Conservation (phyloP, 306 rosid species). For the Prunus dulcis region DNA sequence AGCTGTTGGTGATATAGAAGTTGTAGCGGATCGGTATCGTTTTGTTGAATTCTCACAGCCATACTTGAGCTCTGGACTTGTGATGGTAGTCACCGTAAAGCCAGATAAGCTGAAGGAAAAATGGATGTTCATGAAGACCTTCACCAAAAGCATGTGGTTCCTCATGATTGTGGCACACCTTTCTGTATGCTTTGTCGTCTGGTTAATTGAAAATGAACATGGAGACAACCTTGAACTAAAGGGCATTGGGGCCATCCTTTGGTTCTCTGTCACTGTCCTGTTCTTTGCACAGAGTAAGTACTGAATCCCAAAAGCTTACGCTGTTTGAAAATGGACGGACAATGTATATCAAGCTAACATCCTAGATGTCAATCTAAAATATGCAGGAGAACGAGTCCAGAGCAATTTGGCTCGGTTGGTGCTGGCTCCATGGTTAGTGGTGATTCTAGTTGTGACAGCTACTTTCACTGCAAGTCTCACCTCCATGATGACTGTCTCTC, state of each 20-base stretch:
- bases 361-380: not conserved
- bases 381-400: constrained; percentile 41
- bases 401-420: constrained; percentile 50
- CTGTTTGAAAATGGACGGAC: not conserved
- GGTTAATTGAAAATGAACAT: constrained; percentile 48
- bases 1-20: constrained; percentile 58
- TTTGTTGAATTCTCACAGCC: constrained; percentile 48
- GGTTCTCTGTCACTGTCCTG: constrained; percentile 51
- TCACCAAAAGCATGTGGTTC: constrained; percentile 52
- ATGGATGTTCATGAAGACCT: constrained; percentile 46
- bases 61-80: constrained; percentile 42
- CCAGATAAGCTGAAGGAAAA: constrained; percentile 27
- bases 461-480: constrained; percentile 61
- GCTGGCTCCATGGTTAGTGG: constrained; percentile 62
- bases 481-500: constrained; percentile 48
- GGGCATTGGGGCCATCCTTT: constrained; percentile 39
- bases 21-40: constrained; percentile 39
- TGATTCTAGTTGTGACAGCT: constrained; percentile 39
- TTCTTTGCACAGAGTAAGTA: constrained; percentile 56
- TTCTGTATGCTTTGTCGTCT: constrained; percentile 42
- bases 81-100: constrained; percentile 44
- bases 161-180: constrained; percentile 34
- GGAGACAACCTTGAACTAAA: constrained; percentile 20
- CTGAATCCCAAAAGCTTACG: not conserved
- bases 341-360: too few relatives aligned